Percentiles rank a stretch among this genome's conserved stretches.
These are phyloP conservation scores for Austroboletus niveus DNA, from an alignment of 1,284 basidiomycete genomes.

Conservation along the genomic window DNA sequence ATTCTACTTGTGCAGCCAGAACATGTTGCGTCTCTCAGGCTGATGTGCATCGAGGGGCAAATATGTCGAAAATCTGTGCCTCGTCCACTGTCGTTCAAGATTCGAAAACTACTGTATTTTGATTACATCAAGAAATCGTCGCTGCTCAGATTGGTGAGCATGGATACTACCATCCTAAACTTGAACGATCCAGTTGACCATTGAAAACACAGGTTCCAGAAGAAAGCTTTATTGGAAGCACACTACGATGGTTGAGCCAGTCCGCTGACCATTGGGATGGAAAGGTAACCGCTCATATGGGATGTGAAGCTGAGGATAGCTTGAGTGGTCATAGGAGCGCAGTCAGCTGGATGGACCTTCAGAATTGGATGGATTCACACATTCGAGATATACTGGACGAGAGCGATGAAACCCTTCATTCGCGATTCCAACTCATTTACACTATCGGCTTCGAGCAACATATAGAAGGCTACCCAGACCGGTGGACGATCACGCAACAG, in stretches of 20 bases:
- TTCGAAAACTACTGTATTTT: neutral
- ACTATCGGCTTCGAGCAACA: slow-evolving; percentile 40
- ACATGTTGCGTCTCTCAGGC: neutral
- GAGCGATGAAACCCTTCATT: slow-evolving; percentile 49
- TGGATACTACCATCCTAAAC: neutral
- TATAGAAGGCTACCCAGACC: slow-evolving; percentile 42
- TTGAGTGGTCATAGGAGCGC: neutral
- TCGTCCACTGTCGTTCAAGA: neutral
- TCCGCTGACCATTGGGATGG: too few relatives aligned
- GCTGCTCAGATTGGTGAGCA: neutral
- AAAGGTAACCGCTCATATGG: neutral
- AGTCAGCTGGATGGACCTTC: slow-evolving; percentile 15
- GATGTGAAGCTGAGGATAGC: neutral
- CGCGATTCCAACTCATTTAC: slow-evolving; percentile 47
- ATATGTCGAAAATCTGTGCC: slow-evolving; percentile 1
- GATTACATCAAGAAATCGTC: neutral
- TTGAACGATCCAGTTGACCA: neutral
- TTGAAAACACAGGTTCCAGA: neutral
- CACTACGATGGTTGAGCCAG: neutral
- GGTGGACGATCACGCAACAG: slow-evolving; percentile 45
- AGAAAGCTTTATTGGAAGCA: neutral
- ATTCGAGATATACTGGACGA: slow-evolving; percentile 49
- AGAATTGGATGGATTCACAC: slow-evolving; percentile 35
- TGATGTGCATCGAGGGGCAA: neutral
- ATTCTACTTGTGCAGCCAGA: neutral